A percentile compares a stretch with the other conserved stretches of the same genome.
phyloP scores from a whole-genome alignment of 352 stramenopile genomes.

The Pythium sp. region DNA sequence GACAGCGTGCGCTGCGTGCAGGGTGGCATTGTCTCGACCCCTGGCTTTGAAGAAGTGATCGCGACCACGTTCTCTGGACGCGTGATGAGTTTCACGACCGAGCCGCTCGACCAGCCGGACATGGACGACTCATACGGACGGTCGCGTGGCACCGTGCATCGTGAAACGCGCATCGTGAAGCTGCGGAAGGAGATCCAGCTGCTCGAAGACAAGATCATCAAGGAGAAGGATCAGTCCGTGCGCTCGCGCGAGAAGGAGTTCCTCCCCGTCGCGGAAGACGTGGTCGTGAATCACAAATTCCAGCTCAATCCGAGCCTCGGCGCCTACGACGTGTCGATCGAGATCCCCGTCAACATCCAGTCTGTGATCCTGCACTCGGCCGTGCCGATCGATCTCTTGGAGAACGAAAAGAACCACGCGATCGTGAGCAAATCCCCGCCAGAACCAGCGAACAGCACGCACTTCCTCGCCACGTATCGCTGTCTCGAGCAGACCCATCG shows the following conservation, averaged over 20 bases:
- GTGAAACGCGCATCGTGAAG: slow-evolving; percentile 78
- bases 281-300: slow-evolving; percentile 79
- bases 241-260: slow-evolving; percentile 57
- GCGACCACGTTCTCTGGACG: slow-evolving; percentile 77
- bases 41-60: slow-evolving; percentile 72
- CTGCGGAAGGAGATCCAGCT: slow-evolving; percentile 69
- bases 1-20: slow-evolving; percentile 80
- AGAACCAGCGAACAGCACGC: slow-evolving; percentile 49
- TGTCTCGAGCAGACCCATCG: slow-evolving; percentile 77
- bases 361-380: slow-evolving; percentile 72
- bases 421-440: slow-evolving; percentile 70
- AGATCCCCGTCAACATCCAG: slow-evolving; percentile 80
- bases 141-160: slow-evolving; percentile 69
- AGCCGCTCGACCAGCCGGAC: slow-evolving; percentile 74
- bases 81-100: slow-evolving; percentile 80
- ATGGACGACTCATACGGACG: slow-evolving; percentile 72
- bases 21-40: slow-evolving; percentile 65
- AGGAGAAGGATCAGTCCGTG: slow-evolving; percentile 44
- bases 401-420: slow-evolving; percentile 71
- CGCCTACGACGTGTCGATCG: slow-evolving; percentile 76
- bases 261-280: slow-evolving; percentile 64
- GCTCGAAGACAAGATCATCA: slow-evolving; percentile 68
- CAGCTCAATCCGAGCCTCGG: slow-evolving; percentile 65
- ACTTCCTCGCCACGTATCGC: slow-evolving; percentile 79
- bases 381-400: slow-evolving; percentile 71